A percentile compares a stretch with the other conserved stretches of the same genome.
Conservation (phyloP, 1,284 basidiomycete genomes). For the Trametes versicolor region DNA sequence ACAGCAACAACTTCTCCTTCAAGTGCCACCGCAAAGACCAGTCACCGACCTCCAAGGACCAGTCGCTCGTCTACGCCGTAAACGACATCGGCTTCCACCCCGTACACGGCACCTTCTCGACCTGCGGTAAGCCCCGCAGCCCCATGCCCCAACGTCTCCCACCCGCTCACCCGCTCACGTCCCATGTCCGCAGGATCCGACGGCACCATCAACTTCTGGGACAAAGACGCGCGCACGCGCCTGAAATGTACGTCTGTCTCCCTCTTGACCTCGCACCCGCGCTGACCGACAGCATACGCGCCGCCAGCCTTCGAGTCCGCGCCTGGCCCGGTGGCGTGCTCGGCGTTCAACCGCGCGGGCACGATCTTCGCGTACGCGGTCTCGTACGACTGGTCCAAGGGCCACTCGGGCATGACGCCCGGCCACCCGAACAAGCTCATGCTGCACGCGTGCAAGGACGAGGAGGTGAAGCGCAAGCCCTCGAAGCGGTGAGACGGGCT, state of each 20-base stretch:
- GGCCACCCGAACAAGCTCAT: conserved; percentile 87
- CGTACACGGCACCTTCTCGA: conserved; percentile 93
- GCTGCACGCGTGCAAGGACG: conserved; percentile 91
- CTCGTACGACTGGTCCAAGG: conserved; percentile 92
- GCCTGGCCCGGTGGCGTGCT: conserved; percentile 75
- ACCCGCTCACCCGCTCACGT: conserved; percentile 33
- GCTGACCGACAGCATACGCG: neutral
- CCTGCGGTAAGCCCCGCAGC: conserved; percentile 72
- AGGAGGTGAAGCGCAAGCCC: conserved; percentile 83
- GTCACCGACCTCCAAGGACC: conserved; percentile 70
- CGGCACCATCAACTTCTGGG: conserved; percentile 89
- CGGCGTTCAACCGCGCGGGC: conserved; percentile 86
- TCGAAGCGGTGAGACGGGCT: conserved; percentile 43
- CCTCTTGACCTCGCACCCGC: conserved; percentile 17
- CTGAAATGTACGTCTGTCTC: conserved; percentile 77
- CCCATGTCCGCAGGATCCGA: conserved; percentile 64
- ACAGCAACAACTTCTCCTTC: conserved; percentile 92
- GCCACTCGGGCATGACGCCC: conserved; percentile 87
- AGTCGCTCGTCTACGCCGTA: conserved; percentile 88
- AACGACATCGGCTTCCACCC: conserved; percentile 95
- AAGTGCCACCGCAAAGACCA: conserved; percentile 92
- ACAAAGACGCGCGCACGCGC: conserved; percentile 89
- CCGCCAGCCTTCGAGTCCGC: conserved; percentile 73
- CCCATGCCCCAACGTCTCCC: neutral
- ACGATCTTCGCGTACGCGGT: conserved; percentile 91